A percentile compares a stretch with the other conserved stretches of the same genome.
Conservation (phyloP, 2,329 filamentous ascomycete species). For the Ascosphaera apis region DNA sequence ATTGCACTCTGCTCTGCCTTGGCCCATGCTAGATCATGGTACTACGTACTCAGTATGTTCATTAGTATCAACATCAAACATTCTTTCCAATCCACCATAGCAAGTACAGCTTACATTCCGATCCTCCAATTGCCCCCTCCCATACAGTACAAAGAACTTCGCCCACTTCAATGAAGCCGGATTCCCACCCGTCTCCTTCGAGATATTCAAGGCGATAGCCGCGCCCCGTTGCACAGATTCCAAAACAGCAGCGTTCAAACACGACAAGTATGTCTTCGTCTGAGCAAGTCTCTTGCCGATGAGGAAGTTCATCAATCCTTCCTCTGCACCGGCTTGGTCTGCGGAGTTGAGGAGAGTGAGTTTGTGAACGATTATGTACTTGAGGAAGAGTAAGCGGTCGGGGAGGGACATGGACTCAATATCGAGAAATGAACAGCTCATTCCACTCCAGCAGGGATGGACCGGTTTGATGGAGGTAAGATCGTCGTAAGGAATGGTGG, state of each 20-base stretch:
- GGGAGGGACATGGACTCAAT: constrained; percentile 7
- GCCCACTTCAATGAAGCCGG: constrained; percentile 6
- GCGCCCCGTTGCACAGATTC: constrained; percentile 6
- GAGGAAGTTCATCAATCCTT: constrained; percentile 9
- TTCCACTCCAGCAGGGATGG: constrained; percentile 5
- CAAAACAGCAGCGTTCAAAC: constrained; percentile 7
- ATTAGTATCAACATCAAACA: too few species aligned
- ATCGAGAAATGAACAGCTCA: constrained; percentile 8
- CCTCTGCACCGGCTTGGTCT: constrained; percentile 8
- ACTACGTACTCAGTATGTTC: constrained; percentile 3
- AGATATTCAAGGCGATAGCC: constrained; percentile 6
- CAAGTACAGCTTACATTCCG: constrained; percentile 4
- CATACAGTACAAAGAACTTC: constrained; percentile 5
- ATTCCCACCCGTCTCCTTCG: constrained; percentile 5
- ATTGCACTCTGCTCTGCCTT: constrained; percentile 5
- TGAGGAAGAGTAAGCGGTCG: constrained; percentile 8
- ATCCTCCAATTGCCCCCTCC: constrained; percentile 4
- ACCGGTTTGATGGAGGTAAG: constrained; percentile 1
- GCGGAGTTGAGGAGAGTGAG: constrained; percentile 5
- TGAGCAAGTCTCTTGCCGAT: constrained; percentile 7
- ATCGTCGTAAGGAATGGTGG: constrained; percentile 1
- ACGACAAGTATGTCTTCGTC: constrained; percentile 7
- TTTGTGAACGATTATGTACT: constrained; percentile 7
- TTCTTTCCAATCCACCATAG: too few species aligned
- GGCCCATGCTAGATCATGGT: constrained; percentile 5